Base-by-base conservation (phyloP, 495 filamentous ascomycete genomes). In the Friedmanniomyces endolithicus region DNA sequence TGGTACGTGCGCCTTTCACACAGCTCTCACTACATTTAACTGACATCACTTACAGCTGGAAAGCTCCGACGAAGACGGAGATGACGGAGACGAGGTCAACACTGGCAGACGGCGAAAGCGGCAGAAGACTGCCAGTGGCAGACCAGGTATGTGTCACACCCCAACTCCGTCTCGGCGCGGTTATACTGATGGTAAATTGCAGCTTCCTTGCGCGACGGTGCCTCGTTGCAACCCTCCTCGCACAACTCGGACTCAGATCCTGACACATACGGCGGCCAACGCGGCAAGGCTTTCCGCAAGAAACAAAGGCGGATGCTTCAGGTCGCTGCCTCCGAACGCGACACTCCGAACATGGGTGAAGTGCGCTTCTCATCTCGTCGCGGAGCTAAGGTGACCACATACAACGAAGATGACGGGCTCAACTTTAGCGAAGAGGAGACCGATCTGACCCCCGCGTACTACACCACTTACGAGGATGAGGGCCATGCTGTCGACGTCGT, bases 321-420 rank as follows among this genome's bases (percentile, higher is more conserved):
- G 17, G 80, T 82, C 53, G 67, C 72, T 25, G 77, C 76, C 52
- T 61, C 62, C 22, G 51, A 55, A 17, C 73, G 76, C 9, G 77
- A 76, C 31, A 67, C 72, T 9, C 76, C 82, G 9, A 69, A 79
- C 14, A 74, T 81, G 22, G 77, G 80, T 51, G 86, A 88, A 59
- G 83, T 94, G 53, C 83, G 92, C 57, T 96, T 94, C 78, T 95
- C 88, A 4, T 94, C 85, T 35, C 77, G 92, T 50, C 83, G 86
- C 55, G 88, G 89, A 52, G 83, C 84, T 3, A 87, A 86, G 64
- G 79, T 96, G 12, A 84, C 86, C 29, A 90, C 82, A 48, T 94
- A 94, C 65, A 88, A 77, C n/a, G 86, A 89, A 50, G 84, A 88
- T 55, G 85, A 88, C 24, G 78, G 78, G 6, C 78, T 79, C 33